phyloP scores from a whole-genome alignment of 352 stramenopile species.

The Globisporangium cederbergense region DNA sequence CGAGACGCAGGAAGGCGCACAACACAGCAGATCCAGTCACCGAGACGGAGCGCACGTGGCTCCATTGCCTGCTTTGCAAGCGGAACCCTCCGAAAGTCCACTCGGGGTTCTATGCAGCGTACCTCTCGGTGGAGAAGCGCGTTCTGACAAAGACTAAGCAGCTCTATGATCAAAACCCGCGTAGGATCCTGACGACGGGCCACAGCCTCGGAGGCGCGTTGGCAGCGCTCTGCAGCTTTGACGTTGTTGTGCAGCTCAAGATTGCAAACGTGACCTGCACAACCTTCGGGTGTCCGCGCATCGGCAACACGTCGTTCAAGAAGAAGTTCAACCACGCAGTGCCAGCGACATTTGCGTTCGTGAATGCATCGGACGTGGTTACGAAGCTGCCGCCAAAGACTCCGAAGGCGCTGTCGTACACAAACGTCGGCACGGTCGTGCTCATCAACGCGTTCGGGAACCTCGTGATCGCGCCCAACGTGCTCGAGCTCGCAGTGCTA shows the following conservation, averaged over 20 bases:
- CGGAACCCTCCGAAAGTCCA: conserved; percentile 36
- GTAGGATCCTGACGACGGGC: conserved; percentile 31
- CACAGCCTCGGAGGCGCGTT: conserved; percentile 44
- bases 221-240: conserved; percentile 37
- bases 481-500: conserved; percentile 34
- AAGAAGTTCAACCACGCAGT: conserved; percentile 29
- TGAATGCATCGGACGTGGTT: conserved; percentile 37
- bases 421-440: conserved; percentile 31
- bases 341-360: conserved; percentile 37
- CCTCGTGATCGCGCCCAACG: conserved; percentile 39
- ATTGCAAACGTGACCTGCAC: conserved; percentile 33
- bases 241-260: conserved; percentile 27
- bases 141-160: conserved; percentile 24
- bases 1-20: neutral
- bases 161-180: conserved; percentile 20
- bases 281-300: conserved; percentile 39
- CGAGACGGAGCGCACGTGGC: conserved; percentile 17
- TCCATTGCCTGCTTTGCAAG: conserved; percentile 28
- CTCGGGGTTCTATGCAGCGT: conserved; percentile 40
- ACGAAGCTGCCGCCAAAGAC: conserved; percentile 43
- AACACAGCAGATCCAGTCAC: neutral
- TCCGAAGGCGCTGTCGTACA: conserved; percentile 35
- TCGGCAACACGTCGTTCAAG: conserved; percentile 39
- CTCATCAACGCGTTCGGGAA: conserved; percentile 42
- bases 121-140: conserved; percentile 26